phyloP scores from a whole-genome alignment of 768 basidiomycete genomes.

The Leccinum obscurum region DNA sequence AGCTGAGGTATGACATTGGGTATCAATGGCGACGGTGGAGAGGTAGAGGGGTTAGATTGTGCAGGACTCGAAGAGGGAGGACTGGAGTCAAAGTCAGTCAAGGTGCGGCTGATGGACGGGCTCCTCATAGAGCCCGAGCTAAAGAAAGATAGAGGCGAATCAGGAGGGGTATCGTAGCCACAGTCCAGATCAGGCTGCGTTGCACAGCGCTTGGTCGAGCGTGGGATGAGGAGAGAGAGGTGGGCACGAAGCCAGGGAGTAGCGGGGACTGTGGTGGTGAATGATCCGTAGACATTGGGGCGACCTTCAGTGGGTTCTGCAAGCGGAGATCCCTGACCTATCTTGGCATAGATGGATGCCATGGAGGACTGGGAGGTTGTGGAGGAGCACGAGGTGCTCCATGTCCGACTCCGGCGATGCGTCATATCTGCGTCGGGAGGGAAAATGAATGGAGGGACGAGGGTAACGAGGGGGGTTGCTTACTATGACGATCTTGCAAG shows the following conservation, averaged over 20 bases:
- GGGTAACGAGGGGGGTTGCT: not conserved
- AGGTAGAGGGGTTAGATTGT: constrained; percentile 8
- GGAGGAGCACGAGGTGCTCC: constrained; percentile 27
- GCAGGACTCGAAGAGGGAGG: constrained; percentile 12
- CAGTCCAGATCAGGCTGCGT: constrained; percentile 8
- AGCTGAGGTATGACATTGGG: constrained; percentile 18
- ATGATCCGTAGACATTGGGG: constrained; percentile 38
- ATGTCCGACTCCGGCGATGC: constrained; percentile 9
- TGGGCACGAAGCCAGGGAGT: constrained; percentile 29
- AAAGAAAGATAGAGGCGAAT: constrained; percentile 29
- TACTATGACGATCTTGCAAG: not conserved
- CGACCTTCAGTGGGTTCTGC: constrained; percentile 27
- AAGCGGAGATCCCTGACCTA: constrained; percentile 22
- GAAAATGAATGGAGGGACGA: not conserved
- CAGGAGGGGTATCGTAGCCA: constrained; percentile 29
- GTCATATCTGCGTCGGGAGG: constrained; percentile 1
- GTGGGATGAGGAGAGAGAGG: constrained; percentile 20
- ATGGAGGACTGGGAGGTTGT: constrained; percentile 28
- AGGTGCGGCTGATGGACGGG: constrained; percentile 46
- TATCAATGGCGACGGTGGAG: constrained; percentile 22
- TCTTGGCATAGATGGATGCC: constrained; percentile 23
- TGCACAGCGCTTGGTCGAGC: constrained; percentile 4
- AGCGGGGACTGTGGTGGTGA: constrained; percentile 40
- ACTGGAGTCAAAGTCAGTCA: constrained; percentile 23
- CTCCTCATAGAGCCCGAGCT: constrained; percentile 21